Percentiles rank a stretch among this genome's conserved stretches.
Evolutionary conservation across 1,284 basidiomycete species (phyloP).

Genomic region (Pseudozyma hubeiensis): DNA sequence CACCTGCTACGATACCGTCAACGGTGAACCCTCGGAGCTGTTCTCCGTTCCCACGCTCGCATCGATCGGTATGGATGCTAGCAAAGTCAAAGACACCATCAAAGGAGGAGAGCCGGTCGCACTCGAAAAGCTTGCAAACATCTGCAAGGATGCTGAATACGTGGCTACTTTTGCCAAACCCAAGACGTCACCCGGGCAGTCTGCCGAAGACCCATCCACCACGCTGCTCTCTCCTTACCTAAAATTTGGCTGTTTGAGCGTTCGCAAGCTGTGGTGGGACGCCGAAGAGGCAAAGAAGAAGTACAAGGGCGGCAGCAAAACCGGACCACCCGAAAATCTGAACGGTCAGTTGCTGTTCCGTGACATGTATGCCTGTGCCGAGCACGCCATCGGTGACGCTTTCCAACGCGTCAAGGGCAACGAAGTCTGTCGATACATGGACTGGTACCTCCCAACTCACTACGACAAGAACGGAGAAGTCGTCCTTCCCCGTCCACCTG

Average conservation of each 20-base stretch:
- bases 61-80: slow-evolving; percentile 70
- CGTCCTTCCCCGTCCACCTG: slow-evolving; percentile 69
- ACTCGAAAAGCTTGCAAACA: slow-evolving; percentile 69
- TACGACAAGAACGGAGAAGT: slow-evolving; percentile 69
- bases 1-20: slow-evolving; percentile 69
- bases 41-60: slow-evolving; percentile 72
- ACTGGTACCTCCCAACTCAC: slow-evolving; percentile 71
- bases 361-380: slow-evolving; percentile 71
- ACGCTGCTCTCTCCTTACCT: slow-evolving; percentile 71
- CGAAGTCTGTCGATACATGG: slow-evolving; percentile 70
- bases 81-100: slow-evolving; percentile 68
- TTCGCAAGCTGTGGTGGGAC: slow-evolving; percentile 62
- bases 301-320: slow-evolving; percentile 57
- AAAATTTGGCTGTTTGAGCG: slow-evolving; percentile 73
- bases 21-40: slow-evolving; percentile 68
- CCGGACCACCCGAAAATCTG: slow-evolving; percentile 48
- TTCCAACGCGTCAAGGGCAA: slow-evolving; percentile 71
- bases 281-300: slow-evolving; percentile 48
- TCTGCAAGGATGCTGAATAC: slow-evolving; percentile 69
- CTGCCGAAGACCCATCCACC: slow-evolving; percentile 46
- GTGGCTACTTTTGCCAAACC: slow-evolving; percentile 73
- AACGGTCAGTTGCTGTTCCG: slow-evolving; percentile 70
- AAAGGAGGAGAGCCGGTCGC: slow-evolving; percentile 72
- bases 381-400: slow-evolving; percentile 68
- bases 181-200: slow-evolving; percentile 66